Evolutionary conservation across 768 basidiomycete species (phyloP).

Genomic region (Tulasnella sp.): DNA sequence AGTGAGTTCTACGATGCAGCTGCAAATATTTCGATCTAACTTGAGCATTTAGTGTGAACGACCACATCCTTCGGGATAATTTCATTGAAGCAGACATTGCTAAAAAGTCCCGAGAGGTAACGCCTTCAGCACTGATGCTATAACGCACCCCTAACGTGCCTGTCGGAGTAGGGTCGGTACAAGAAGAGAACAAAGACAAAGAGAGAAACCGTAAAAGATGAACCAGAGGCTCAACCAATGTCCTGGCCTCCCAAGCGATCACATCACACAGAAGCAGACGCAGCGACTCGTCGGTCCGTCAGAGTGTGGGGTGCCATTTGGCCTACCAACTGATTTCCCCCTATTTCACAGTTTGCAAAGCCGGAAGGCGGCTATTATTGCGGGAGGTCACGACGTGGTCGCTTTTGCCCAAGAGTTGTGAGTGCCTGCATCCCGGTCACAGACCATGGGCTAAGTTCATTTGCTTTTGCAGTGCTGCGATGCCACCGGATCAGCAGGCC

Average conservation of each 20-base stretch:
- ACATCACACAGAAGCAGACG: conserved; percentile 37
- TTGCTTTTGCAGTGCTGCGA: not conserved
- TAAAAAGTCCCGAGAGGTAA: conserved; percentile 31
- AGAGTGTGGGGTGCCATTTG: not conserved
- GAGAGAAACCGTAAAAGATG: conserved; percentile 17
- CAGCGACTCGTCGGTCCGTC: not conserved
- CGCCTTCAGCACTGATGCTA: not conserved
- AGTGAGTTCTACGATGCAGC: conserved; percentile 32
- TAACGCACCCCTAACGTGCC: not conserved
- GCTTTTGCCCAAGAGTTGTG: conserved; percentile 61
- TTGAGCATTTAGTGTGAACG: conserved; percentile 38
- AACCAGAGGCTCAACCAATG: conserved; percentile 32
- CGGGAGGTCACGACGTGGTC: conserved; percentile 44
- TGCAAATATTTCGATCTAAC: not conserved
- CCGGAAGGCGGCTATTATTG: conserved; percentile 55
- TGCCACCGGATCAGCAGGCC: conserved; percentile 10
- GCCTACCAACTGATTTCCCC: not conserved
- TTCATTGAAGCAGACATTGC: conserved; percentile 59
- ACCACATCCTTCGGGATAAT: conserved; percentile 59
- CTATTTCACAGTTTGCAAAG: conserved; percentile 39
- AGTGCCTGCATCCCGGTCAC: conserved; percentile 32
- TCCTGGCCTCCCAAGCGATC: conserved; percentile 58
- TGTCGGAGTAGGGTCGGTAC: not conserved
- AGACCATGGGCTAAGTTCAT: not conserved
- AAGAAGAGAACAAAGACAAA: not conserved